phyloP scores from a whole-genome alignment of 1,139 yeast species.

The Pichia norvegensis region DNA sequence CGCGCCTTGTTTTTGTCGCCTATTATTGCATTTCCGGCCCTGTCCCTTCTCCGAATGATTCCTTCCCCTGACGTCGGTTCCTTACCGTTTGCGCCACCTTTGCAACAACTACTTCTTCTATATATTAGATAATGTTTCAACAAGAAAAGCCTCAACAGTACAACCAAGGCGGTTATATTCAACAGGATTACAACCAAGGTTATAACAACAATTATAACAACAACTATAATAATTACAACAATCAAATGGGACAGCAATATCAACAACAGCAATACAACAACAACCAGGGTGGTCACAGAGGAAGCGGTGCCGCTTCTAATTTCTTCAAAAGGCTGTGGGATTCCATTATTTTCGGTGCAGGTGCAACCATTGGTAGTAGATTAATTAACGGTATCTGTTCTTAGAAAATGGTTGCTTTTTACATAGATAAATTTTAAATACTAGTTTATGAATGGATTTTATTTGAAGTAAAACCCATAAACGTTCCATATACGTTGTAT shows the following conservation, averaged over 20 bases:
- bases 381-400: constrained; percentile 12
- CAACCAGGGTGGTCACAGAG: background rate
- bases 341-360: constrained; percentile 16
- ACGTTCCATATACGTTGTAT: constrained; percentile 50
- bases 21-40: too few relatives aligned
- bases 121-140: background rate
- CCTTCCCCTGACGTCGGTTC: background rate
- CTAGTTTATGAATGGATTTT: background rate
- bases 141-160: background rate
- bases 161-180: background rate
- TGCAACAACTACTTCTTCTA: background rate
- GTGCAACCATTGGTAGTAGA: constrained; percentile 16
- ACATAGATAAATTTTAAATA: background rate
- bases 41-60: background rate
- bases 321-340: constrained; percentile 11
- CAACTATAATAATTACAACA: background rate
- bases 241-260: background rate
- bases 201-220: background rate
- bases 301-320: constrained; percentile 7
- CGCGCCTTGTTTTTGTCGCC: too few relatives aligned
- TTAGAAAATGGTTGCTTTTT: background rate
- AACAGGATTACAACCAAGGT: background rate
- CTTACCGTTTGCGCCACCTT: background rate
- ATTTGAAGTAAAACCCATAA: constrained; percentile 33
- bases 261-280: background rate